A percentile compares a stretch with the other conserved stretches of the same genome.
Evolutionary conservation across 2,329 filamentous ascomycete genomes (phyloP).

Genomic region (Neofusicoccum ribis): DNA sequence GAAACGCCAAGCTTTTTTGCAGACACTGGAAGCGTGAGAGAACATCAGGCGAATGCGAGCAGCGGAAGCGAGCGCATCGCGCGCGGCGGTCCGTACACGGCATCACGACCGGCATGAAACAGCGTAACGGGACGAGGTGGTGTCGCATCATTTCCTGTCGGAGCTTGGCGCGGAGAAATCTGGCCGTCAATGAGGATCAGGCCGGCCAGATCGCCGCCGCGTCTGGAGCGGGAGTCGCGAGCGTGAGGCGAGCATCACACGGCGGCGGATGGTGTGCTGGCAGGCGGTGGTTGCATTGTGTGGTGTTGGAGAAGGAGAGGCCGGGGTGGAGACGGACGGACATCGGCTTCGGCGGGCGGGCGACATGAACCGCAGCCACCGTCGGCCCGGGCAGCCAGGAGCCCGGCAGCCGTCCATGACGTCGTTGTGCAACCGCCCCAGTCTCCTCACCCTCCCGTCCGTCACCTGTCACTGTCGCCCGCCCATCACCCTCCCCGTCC

Average conservation of each 20-base stretch:
- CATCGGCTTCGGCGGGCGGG: background rate
- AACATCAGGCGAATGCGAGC: background rate
- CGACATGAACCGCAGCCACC: background rate
- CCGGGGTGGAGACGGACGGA: too few relatives aligned
- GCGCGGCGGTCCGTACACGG: background rate
- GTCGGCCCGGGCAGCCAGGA: background rate
- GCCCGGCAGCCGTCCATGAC: background rate
- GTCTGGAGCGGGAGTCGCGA: too few relatives aligned
- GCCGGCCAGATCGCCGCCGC: background rate
- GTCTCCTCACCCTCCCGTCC: background rate
- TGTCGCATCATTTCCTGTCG: background rate
- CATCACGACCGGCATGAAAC: background rate
- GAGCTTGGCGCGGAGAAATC: background rate
- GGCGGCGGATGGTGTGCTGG: too few relatives aligned
- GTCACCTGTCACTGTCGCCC: background rate
- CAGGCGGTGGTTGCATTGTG: too few relatives aligned
- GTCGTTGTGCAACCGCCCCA: background rate
- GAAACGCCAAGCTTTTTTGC: conserved; percentile 6
- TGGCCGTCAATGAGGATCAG: background rate
- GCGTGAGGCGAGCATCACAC: background rate
- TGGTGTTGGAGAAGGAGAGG: background rate
- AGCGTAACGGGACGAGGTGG: background rate
- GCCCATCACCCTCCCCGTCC: background rate
- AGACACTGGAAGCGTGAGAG: background rate
- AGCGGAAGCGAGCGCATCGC: too few relatives aligned